Evolutionary conservation across 108 stramenopile genomes (phyloP).

Genomic region (Schizochytrium sp.): DNA sequence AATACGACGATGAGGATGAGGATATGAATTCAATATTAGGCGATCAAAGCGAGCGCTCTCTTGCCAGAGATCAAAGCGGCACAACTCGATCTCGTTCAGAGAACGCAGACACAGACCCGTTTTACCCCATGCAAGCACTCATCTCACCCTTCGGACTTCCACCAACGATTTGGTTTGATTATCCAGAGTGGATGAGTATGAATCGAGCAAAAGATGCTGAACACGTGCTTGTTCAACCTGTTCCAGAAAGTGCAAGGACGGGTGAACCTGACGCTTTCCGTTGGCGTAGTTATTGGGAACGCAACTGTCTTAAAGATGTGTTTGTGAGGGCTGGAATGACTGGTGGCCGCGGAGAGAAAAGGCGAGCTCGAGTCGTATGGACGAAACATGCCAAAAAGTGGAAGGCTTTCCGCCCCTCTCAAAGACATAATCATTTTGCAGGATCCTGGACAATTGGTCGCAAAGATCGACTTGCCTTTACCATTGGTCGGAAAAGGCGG

Average conservation of each 20-base stretch:
- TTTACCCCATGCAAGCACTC: not conserved
- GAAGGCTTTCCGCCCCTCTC: conserved; percentile 66
- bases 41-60: not conserved
- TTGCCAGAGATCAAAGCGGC: not conserved
- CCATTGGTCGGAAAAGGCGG: not conserved
- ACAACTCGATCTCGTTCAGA: not conserved
- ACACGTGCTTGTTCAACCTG: not conserved
- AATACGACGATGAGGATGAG: not conserved
- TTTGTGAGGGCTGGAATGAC: conserved; percentile 11
- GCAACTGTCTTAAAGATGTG: conserved; percentile 53
- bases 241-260: not conserved
- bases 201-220: not conserved
- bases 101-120: not conserved
- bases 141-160: conserved; percentile 1
- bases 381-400: conserved; percentile 46
- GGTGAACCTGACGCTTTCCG: not conserved
- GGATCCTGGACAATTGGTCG: conserved; percentile 78
- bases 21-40: conserved; percentile 17
- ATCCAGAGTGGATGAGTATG: conserved; percentile 24
- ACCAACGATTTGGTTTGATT: conserved; percentile 42
- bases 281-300: conserved; percentile 53
- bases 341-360: conserved; percentile 27
- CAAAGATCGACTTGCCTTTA: conserved; percentile 75
- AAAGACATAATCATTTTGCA: conserved; percentile 80
- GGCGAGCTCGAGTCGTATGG: conserved; percentile 13